Percentiles rank a stretch among this genome's conserved stretches.
These are phyloP conservation scores for Mycena indigotica DNA, from an alignment of 768 basidiomycete species.

Conservation along the genomic window DNA sequence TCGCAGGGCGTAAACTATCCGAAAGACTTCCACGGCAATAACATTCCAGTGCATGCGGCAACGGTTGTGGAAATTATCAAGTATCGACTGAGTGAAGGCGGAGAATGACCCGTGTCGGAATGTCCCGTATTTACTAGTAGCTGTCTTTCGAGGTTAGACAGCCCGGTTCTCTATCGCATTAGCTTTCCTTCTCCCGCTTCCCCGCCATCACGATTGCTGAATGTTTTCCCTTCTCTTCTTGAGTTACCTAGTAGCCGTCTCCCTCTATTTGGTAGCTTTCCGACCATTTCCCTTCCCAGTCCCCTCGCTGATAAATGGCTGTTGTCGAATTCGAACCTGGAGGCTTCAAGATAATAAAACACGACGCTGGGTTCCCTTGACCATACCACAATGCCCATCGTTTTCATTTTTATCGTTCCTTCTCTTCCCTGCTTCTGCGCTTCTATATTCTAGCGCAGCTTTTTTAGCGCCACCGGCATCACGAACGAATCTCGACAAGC, in stretches of 20 bases:
- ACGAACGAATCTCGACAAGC: not conserved
- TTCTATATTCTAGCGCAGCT: not conserved
- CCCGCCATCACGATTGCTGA: not conserved
- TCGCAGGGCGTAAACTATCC: conserved; percentile 43
- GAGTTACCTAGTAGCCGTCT: too few relatives aligned
- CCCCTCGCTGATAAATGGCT: too few relatives aligned
- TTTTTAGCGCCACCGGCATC: conserved; percentile 1
- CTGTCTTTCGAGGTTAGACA: not conserved
- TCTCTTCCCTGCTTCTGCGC: too few relatives aligned
- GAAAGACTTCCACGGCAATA: conserved; percentile 60
- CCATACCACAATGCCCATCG: too few relatives aligned
- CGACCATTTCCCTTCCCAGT: too few relatives aligned
- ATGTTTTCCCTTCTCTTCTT: not conserved
- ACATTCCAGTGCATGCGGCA: conserved; percentile 66
- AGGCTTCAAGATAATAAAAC: too few relatives aligned
- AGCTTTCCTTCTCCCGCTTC: not conserved
- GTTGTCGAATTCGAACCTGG: too few relatives aligned
- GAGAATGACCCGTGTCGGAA: not conserved
- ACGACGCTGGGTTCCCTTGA: too few relatives aligned
- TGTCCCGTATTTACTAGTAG: not conserved
- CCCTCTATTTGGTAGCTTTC: too few relatives aligned
- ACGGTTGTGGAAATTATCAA: conserved; percentile 60
- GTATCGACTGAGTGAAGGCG: conserved; percentile 42
- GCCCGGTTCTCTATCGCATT: not conserved
- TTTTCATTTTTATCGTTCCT: too few relatives aligned